These are phyloP conservation scores for Protea cynaroides DNA, from an alignment of 164 flowering plant genomes.

Conservation along the genomic window DNA sequence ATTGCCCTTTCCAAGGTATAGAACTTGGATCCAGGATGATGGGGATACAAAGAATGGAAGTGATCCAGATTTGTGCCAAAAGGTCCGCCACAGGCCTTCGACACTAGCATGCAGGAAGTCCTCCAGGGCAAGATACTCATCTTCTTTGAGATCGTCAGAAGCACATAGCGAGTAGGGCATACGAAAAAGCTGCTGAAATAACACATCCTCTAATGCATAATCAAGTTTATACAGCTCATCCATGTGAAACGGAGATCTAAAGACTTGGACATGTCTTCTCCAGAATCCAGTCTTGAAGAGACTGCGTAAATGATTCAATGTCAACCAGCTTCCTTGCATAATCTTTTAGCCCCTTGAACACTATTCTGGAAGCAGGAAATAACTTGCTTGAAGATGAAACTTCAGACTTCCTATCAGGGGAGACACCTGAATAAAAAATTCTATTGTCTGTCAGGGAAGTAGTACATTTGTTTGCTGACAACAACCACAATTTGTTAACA, in stretches of 20 bases:
- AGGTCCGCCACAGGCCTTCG: slow-evolving; percentile 59
- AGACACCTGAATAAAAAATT: slow-evolving; percentile 31
- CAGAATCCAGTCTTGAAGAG: slow-evolving; percentile 47
- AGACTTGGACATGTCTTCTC: slow-evolving; percentile 29
- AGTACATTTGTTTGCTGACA: no score
- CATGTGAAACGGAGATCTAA: slow-evolving; percentile 44
- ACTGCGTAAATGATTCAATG: slow-evolving; percentile 36
- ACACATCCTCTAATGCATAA: slow-evolving; percentile 56
- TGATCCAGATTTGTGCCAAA: slow-evolving; percentile 53
- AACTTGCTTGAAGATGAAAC: slow-evolving; percentile 43
- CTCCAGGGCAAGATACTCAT: slow-evolving; percentile 49
- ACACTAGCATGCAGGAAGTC: slow-evolving; percentile 51
- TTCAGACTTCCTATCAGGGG: slow-evolving; percentile 41
- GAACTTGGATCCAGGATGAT: slow-evolving; percentile 51
- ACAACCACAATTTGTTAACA: no score
- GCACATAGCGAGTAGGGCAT: slow-evolving; percentile 44
- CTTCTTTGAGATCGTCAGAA: slow-evolving; percentile 36
- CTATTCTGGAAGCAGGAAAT: slow-evolving; percentile 46
- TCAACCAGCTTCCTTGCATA: slow-evolving; percentile 40
- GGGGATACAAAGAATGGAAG: slow-evolving; percentile 50
- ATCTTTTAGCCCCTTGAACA: slow-evolving; percentile 49
- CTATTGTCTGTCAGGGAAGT: no score
- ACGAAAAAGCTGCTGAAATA: slow-evolving; percentile 57
- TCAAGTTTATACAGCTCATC: slow-evolving; percentile 56
- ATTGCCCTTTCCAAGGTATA: slow-evolving; percentile 51